Conservation (phyloP, 768 basidiomycete genomes). For the Scleroderma bovista region DNA sequence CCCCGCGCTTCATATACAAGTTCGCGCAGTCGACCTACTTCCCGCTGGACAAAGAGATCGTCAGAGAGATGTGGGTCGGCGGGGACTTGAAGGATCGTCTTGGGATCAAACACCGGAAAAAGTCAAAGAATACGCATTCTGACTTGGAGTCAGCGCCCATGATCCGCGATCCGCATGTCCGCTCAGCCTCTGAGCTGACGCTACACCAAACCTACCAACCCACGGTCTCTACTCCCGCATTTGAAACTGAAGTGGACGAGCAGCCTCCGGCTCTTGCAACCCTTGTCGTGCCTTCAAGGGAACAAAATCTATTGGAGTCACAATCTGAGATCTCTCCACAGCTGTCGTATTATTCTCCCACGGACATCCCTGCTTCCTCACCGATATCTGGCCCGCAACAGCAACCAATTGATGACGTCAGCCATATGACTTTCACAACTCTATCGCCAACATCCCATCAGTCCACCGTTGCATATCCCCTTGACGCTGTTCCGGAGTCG, state of each 20-base stretch:
- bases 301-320: constrained; percentile 6
- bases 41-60: constrained; percentile 84
- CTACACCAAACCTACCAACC: constrained; percentile 43
- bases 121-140: constrained; percentile 35
- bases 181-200: constrained; percentile 61
- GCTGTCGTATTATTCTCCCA: constrained; percentile 58
- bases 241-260: constrained; percentile 11
- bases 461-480: neutral
- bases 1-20: constrained; percentile 78
- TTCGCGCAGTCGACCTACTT: constrained; percentile 63
- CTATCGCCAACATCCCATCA: constrained; percentile 4
- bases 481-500: constrained; percentile 17
- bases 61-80: constrained; percentile 87
- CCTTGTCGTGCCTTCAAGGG: constrained; percentile 5
- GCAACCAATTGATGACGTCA: constrained; percentile 42
- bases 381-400: constrained; percentile 49
- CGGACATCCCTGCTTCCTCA: constrained; percentile 47
- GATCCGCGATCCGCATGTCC: constrained; percentile 57
- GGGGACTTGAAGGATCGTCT: constrained; percentile 80
- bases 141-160: constrained; percentile 67
- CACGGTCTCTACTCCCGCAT: constrained; percentile 28
- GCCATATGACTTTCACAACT: constrained; percentile 34
- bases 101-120: constrained; percentile 62
- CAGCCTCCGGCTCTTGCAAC: constrained; percentile 5
- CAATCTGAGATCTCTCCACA: constrained; percentile 25